Evolutionary conservation across 75 land plant species (phyloP).

Genomic region (Cunninghamia lanceolata): DNA sequence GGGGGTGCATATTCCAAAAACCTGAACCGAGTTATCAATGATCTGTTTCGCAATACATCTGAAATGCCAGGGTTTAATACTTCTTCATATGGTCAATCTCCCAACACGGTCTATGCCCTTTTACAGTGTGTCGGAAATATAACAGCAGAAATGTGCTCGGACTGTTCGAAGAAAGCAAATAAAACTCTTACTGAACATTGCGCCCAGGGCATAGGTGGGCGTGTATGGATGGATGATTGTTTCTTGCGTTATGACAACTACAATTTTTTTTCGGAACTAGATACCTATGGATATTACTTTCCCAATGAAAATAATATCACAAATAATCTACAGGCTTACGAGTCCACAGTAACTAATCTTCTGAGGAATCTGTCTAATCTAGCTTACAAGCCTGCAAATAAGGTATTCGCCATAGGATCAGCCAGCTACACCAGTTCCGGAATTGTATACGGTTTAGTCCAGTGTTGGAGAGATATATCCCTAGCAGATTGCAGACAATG

Average conservation of each 20-base stretch:
- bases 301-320: background rate
- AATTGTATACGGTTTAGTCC: background rate
- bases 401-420: background rate
- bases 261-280: background rate
- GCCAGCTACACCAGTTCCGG: background rate
- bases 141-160: background rate
- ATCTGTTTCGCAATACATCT: background rate
- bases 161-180: background rate
- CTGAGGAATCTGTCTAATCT: background rate
- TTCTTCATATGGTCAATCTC: background rate
- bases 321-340: background rate
- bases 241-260: conserved; percentile 12
- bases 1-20: background rate
- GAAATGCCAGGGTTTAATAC: background rate
- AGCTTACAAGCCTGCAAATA: background rate
- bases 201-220: background rate
- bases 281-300: too few relatives aligned
- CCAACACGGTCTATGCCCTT: background rate
- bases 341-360: background rate
- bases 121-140: background rate
- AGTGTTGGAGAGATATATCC: background rate
- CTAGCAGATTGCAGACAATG: background rate
- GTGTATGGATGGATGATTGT: conserved; percentile 5
- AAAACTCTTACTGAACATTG: background rate
- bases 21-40: background rate